These are phyloP conservation scores for Cutaneotrichosporon cavernicola DNA, from an alignment of 1,284 basidiomycete genomes.

Conservation along the genomic window DNA sequence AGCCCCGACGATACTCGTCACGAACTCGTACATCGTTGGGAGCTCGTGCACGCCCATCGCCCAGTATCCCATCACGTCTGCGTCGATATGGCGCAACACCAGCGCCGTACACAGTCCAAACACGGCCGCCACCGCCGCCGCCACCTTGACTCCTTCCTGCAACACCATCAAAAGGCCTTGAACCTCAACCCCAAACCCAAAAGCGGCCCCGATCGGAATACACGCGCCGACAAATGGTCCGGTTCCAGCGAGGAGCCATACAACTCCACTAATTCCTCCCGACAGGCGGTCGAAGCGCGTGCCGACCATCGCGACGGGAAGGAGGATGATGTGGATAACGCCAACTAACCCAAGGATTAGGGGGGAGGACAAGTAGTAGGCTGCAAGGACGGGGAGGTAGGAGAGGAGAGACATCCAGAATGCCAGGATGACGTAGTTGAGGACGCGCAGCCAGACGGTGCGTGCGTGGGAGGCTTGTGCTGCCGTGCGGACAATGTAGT, in stretches of 20 bases:
- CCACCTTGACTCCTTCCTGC: background rate
- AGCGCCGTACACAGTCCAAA: background rate
- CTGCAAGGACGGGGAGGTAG: background rate
- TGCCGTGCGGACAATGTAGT: conserved; percentile 5
- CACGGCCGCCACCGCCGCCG: background rate
- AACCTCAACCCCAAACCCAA: background rate
- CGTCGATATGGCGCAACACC: background rate
- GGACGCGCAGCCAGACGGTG: background rate
- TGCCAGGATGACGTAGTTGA: conserved; percentile 2
- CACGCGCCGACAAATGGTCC: background rate
- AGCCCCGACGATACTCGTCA: background rate
- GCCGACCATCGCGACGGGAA: background rate
- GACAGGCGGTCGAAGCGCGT: background rate
- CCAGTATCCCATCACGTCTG: background rate
- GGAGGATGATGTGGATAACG: background rate
- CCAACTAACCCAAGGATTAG: too few species aligned
- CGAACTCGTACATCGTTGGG: conserved; percentile 4
- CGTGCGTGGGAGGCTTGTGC: conserved; percentile 7
- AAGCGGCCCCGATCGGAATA: background rate
- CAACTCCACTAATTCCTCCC: background rate
- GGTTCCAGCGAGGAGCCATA: background rate
- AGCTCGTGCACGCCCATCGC: background rate
- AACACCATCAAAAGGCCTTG: background rate
- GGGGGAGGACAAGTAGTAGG: background rate
- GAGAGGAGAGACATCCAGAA: background rate